Conservation (phyloP, 2,329 filamentous ascomycete species). For the Colletotrichum spaethianum region DNA sequence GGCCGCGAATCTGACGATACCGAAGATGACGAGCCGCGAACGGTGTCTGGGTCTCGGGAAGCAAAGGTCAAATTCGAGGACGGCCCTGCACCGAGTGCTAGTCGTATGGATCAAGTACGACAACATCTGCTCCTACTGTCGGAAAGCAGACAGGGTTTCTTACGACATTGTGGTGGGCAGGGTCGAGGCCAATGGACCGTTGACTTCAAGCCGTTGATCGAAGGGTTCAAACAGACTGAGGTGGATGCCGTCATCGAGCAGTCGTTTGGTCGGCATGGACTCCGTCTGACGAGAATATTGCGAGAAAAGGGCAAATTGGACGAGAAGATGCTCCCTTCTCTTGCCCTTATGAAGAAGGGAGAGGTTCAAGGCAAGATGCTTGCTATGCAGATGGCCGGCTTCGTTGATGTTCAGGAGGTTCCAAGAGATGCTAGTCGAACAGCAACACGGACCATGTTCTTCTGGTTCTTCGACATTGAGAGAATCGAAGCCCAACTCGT, state of each 20-base stretch:
- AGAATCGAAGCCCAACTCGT: conserved; percentile 79
- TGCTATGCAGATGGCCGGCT: conserved; percentile 87
- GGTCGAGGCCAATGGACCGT: conserved; percentile 85
- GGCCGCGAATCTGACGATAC: conserved; percentile 51
- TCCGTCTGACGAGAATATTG: conserved; percentile 88
- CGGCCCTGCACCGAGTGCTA: conserved; percentile 55
- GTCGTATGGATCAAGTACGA: conserved; percentile 72
- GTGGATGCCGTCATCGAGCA: conserved; percentile 86
- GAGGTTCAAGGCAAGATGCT: conserved; percentile 89
- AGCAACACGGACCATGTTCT: conserved; percentile 87
- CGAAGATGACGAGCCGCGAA: conserved; percentile 40
- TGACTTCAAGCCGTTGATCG: conserved; percentile 82
- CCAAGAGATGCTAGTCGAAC: conserved; percentile 88
- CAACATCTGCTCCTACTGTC: conserved; percentile 81
- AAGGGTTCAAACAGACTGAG: conserved; percentile 80
- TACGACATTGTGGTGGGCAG: conserved; percentile 74
- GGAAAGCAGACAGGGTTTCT: conserved; percentile 78
- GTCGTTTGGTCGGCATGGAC: conserved; percentile 80
- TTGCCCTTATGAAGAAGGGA: conserved; percentile 86
- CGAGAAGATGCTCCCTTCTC: conserved; percentile 86
- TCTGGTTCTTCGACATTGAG: conserved; percentile 91
- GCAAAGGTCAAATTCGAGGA: conserved; percentile 69
- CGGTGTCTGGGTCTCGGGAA: conserved; percentile 48
- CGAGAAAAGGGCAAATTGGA: conserved; percentile 93
- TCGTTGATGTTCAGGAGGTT: conserved; percentile 94